Evolutionary conservation across 176 grass and related monocot species (phyloP).

Genomic region (Triticum aestivum): IWGSC_CS_RefSeq_v2.1 NC_057799.1:122167392-122167891

Average conservation of each 20-base stretch:
- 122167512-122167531: slow-evolving; percentile 25
- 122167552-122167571: slow-evolving; percentile 32
- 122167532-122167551: slow-evolving; percentile 7
- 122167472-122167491: slow-evolving; percentile 73
- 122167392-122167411: slow-evolving; percentile 89
- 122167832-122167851: not conserved
- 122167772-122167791: not conserved
- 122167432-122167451: slow-evolving; percentile 77
- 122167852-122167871: not conserved
- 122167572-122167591: slow-evolving; percentile 18
- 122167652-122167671: not conserved
- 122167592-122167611: not conserved
- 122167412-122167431: slow-evolving; percentile 75
- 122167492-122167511: slow-evolving; percentile 64
- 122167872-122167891: not conserved
- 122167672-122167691: not conserved
- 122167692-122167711: not conserved
- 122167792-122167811: not conserved
- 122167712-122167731: not conserved
- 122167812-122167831: not conserved
- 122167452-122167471: slow-evolving; percentile 54
- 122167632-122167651: not conserved
- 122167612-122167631: not conserved
- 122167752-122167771: not conserved
- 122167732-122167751: not conserved